A percentile compares a stretch with the other conserved stretches of the same genome.
Conservation (phyloP, 2,329 filamentous ascomycete genomes). For the Polychaeton citri region DNA sequence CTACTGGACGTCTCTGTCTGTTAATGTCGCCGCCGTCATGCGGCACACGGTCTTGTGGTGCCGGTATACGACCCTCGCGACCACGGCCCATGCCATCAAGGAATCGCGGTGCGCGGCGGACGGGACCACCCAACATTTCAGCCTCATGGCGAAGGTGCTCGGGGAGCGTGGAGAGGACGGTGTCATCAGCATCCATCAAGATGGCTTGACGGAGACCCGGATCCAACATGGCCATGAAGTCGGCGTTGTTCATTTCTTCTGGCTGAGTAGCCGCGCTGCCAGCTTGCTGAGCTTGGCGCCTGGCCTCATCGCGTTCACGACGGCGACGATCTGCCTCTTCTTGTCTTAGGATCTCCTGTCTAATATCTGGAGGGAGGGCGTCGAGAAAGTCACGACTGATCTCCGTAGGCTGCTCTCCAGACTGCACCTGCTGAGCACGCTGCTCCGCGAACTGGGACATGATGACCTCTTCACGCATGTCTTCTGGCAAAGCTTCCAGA, state of each 20-base stretch:
- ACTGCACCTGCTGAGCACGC: slow-evolving; percentile 54
- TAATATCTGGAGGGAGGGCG: slow-evolving; percentile 78
- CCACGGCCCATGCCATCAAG: background rate
- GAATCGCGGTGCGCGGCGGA: slow-evolving; percentile 1
- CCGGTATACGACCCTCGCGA: background rate
- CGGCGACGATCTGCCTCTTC: slow-evolving; percentile 81
- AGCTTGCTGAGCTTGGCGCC: slow-evolving; percentile 46
- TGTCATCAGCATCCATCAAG: slow-evolving; percentile 81
- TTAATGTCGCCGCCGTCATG: slow-evolving; percentile 20
- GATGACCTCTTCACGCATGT: slow-evolving; percentile 90
- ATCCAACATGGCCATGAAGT: slow-evolving; percentile 81
- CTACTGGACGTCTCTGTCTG: slow-evolving; percentile 60
- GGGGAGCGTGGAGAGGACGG: slow-evolving; percentile 70
- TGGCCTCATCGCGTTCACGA: slow-evolving; percentile 69
- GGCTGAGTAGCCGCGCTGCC: slow-evolving; percentile 33
- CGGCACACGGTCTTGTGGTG: background rate
- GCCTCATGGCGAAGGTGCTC: slow-evolving; percentile 79
- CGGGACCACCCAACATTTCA: slow-evolving; percentile 46
- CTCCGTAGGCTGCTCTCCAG: slow-evolving; percentile 62
- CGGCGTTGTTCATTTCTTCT: slow-evolving; percentile 82
- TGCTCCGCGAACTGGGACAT: slow-evolving; percentile 77
- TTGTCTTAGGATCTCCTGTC: slow-evolving; percentile 79
- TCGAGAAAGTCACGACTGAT: slow-evolving; percentile 91
- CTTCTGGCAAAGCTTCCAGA: slow-evolving; percentile 91
- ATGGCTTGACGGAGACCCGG: slow-evolving; percentile 74